Evolutionary conservation across 495 filamentous ascomycete species (phyloP).

Genomic region (Delitschia confertaspora): DNA sequence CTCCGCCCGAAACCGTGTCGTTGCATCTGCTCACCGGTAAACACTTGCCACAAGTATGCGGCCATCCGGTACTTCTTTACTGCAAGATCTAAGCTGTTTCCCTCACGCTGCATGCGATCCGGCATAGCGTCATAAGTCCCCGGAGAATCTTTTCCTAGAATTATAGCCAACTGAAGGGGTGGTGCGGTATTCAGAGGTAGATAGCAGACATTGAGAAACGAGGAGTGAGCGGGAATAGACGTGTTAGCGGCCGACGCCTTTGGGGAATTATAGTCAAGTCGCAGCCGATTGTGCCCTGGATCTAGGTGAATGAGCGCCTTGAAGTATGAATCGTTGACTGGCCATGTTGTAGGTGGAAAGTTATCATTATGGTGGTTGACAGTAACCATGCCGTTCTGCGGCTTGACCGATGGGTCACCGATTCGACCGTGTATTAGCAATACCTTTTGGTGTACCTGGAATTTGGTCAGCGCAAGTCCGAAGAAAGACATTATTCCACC

Average conservation of each 20-base stretch:
- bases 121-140: conserved; percentile 77
- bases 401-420: conserved; percentile 59
- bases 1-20: conserved; percentile 75
- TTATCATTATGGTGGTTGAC: conserved; percentile 74
- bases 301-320: conserved; percentile 81
- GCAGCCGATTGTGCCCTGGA: conserved; percentile 75
- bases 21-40: conserved; percentile 90
- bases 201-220: conserved; percentile 74
- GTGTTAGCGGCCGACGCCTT: conserved; percentile 63
- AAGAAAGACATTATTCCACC: neutral
- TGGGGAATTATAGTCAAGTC: conserved; percentile 77
- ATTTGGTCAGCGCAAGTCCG: neutral
- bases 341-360: conserved; percentile 74
- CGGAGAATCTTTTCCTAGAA: conserved; percentile 80
- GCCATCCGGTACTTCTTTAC: conserved; percentile 82
- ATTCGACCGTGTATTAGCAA: conserved; percentile 71
- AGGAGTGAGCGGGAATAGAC: conserved; percentile 62
- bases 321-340: conserved; percentile 77
- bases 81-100: conserved; percentile 68
- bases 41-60: conserved; percentile 91
- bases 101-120: conserved; percentile 64
- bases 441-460: conserved; percentile 80
- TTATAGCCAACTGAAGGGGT: conserved; percentile 74
- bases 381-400: conserved; percentile 69
- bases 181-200: conserved; percentile 66